Base-by-base conservation (phyloP, 202 grass and related monocot species). In the Setaria viridis region DNA sequence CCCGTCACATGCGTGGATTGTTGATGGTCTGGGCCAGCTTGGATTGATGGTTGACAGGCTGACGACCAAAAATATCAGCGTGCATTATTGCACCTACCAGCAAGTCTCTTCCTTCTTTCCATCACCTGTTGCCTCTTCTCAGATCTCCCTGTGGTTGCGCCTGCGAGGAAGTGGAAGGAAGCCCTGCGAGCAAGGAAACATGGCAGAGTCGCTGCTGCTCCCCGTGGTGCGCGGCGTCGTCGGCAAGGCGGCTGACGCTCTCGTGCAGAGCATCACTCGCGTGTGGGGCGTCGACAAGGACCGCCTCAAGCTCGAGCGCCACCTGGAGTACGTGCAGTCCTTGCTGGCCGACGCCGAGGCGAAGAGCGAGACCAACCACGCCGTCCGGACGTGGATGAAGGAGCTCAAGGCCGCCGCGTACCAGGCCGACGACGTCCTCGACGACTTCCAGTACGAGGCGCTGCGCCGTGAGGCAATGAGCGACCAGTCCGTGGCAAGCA, bases 401-500 rank as follows among this genome's bases (percentile, higher is more conserved):
- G 76, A 32, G 0, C 68, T 85, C 58, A 69, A 2, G 68, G 49
- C 76, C 34, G 76, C 1, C 0, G 82, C 82, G 0, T 75, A 76
- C 76, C 4, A 76, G 59, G 87, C 70, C 19, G 82, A 81, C 20
- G 75, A 84, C 10, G 57, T 84, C 67, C 87, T 80, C 16, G 87
- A 80, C 20, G 48, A 58, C 25, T 84, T 88, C 49, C 48, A 51
- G 50, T 79, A 79, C 2, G 74, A 88, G 64, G 86, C 80, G 1
- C 54, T 88, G 20, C 86, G 43, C 0, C 80, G 68, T 0, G 62
- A 77, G 62, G 72, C 41, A 1, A 13, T 15, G 15, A 33, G 17
- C 32, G 0, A 0, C 0, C 9, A 0, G 7, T 46, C 25, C 11
- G 6, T 1, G 7, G 0, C 13, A 2, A 11, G 62, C 14, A 87